Conservation (phyloP, 495 filamentous ascomycete species). For the Trichoderma erinaceum region DNA sequence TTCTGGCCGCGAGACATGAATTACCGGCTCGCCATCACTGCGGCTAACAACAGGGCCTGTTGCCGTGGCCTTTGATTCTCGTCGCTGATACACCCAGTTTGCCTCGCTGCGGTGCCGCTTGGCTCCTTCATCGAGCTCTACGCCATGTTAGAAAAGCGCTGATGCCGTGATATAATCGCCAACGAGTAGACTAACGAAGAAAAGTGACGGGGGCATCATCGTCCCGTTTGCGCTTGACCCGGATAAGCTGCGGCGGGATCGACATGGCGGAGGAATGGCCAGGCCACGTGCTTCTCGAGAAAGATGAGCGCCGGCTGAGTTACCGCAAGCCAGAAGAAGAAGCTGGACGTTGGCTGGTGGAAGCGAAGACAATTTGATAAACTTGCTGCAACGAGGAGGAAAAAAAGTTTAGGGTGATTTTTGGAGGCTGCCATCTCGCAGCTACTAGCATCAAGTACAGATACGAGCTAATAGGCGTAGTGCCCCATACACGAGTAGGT, state of each 20-base stretch:
- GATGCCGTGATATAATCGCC: not conserved
- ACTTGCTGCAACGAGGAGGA: not conserved
- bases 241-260: conserved; percentile 45
- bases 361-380: not conserved
- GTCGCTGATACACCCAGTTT: conserved; percentile 39
- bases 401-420: not conserved
- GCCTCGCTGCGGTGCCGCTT: conserved; percentile 38
- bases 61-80: conserved; percentile 20
- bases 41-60: not conserved
- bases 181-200: conserved; percentile 36
- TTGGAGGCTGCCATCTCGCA: not conserved
- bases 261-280: conserved; percentile 31
- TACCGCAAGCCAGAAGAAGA: not conserved
- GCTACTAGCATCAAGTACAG: not conserved
- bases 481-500: not conserved
- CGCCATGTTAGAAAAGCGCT: not conserved
- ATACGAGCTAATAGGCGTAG: not conserved
- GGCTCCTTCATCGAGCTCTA: conserved; percentile 22
- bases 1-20: conserved; percentile 20
- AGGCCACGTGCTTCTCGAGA: not conserved
- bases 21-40: conserved; percentile 21
- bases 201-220: conserved; percentile 48
- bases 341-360: not conserved
- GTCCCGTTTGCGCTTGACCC: conserved; percentile 49
- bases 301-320: not conserved